Base-by-base conservation (phyloP, 306 rosid genomes). In the barrel medic (Medicago truncatula) region DNA sequence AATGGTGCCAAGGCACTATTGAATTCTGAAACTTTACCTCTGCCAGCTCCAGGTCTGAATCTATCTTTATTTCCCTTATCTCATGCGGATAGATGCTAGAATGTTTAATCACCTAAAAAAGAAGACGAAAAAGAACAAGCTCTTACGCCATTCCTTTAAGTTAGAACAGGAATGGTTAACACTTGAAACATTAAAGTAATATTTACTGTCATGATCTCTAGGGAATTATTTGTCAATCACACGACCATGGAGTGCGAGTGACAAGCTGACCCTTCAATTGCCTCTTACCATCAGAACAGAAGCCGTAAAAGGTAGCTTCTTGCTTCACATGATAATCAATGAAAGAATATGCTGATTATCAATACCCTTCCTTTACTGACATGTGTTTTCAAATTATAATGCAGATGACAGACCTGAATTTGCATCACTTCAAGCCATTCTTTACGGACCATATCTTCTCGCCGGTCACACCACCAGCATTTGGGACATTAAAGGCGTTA, bases 381-480 rank as follows among this genome's bases (percentile, higher is more conserved):
- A 15, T 9, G n/a, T 80, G 65, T 83, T 49, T 60, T 77, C 60
- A 46, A 63, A 59, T 57, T 13, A 65, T 15, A 83, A 83, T 81
- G 66, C 96, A 96, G 99, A 96, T 81, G 98, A 93, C 61, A 85
- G 97, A 70, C 70, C 88, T 21, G 84, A 85, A 76, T 87, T 63
- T 75, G 85, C 89, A 70, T 84, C 92, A 23, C 14, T 89, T 61
- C 85, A 88, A 52, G 97, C 97, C 47, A 89, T 89, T 80, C 92
- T 91, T 2, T 91, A 84, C 53, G 98, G 98, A 39, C 96, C 96
- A 0, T 87, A 85, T 83, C 92, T 93, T 63, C 97, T 89, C 7
- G 91, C 85, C 0, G 97, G 88, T 65, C 88, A 91, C 70, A 87
- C 91, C 15, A 70, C 40, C 10, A 76, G 85, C 40, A 87, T 88